Evolutionary conservation across 2,329 filamentous ascomycete genomes (phyloP).

Genomic region (Sporothrix mexicana): DNA sequence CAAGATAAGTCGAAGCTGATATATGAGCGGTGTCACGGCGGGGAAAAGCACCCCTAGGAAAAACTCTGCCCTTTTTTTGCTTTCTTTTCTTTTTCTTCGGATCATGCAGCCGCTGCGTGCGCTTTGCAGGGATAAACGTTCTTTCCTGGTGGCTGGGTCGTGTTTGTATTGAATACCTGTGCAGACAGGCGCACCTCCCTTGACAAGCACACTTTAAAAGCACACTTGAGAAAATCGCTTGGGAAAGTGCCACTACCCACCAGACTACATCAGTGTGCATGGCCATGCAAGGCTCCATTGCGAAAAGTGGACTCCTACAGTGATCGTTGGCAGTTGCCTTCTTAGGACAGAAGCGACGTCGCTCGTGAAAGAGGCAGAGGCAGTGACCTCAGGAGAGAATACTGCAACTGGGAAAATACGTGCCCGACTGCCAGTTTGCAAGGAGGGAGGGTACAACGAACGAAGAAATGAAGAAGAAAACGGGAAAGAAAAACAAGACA

Average conservation of each 20-base stretch:
- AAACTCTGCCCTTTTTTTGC: not conserved
- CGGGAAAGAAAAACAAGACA: not conserved
- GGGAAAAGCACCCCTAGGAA: constrained; percentile 13
- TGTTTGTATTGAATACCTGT: not conserved
- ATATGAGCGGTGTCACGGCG: constrained; percentile 12
- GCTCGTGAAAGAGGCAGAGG: not conserved
- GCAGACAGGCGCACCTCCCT: too few species aligned
- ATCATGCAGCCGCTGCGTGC: constrained; percentile 17
- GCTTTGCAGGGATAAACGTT: constrained; percentile 12
- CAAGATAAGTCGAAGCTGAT: not conserved
- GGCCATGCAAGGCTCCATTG: constrained; percentile 13
- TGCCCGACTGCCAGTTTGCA: not conserved
- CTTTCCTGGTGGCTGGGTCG: constrained; percentile 23
- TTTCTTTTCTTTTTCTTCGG: not conserved
- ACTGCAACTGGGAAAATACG: not conserved
- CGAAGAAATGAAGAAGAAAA: not conserved
- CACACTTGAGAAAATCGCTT: not conserved
- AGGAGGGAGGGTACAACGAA: too few species aligned
- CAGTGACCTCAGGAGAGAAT: too few species aligned
- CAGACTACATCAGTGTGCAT: not conserved
- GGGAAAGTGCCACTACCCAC: constrained; percentile 11
- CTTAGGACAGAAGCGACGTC: constrained; percentile 10
- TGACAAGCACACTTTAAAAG: too few species aligned
- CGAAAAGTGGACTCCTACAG: constrained; percentile 15
- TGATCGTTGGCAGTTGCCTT: not conserved